Base-by-base conservation (phyloP, 225 moss, liverwort and hornwort genomes). In the Physcomitrium patens region DNA sequence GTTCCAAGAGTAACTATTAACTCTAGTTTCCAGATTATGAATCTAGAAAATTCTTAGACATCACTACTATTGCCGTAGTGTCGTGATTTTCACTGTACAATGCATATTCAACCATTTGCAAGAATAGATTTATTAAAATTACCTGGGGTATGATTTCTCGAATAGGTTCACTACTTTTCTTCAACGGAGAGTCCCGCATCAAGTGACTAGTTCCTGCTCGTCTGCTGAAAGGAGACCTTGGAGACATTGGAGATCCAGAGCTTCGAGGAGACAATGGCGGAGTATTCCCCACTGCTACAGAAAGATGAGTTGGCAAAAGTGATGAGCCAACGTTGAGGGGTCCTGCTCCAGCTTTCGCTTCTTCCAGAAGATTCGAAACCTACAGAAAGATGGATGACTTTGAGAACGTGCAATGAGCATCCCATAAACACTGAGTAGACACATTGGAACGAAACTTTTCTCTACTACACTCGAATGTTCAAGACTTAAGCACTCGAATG, bases 131-230 rank as follows among this genome's bases (percentile, higher is more conserved):
- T 18, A 19, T 51, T 16, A 31, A 28, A 41, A 54, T 65, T 81
- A 90, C 97, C 94, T 99, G 97, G 9, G 97, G 97, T 42, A 99
- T 94, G 63, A 99, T 78, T 89, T 99, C 94, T 79, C 87, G 89
- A 37, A 95, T 67, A 82, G 86, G 87, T 56, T 99, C 97, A 69
- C 97, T 99, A 16, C 83, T 45, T 79, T 95, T 99, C 81, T 91
- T 99, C 49, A 99, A 79, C 13, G 97, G 97, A 59, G 97, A 99
- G 73, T 94, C 93, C 60, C 89, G 72, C 69, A 86, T 78, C 63
- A 82, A 72, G 60, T 95, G 74, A 65, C 91, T 83, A 47, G 94
- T 78, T 23, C 97, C 91, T 28, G 79, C 83, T 67, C 94, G 88
- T 86, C 93, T 91, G 87, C 93, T 94, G 81, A 99, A 91, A 70